These are phyloP conservation scores for Kluyveromyces nonfermentans DNA, from an alignment of 805 yeast genomes.

Conservation along the genomic window DNA sequence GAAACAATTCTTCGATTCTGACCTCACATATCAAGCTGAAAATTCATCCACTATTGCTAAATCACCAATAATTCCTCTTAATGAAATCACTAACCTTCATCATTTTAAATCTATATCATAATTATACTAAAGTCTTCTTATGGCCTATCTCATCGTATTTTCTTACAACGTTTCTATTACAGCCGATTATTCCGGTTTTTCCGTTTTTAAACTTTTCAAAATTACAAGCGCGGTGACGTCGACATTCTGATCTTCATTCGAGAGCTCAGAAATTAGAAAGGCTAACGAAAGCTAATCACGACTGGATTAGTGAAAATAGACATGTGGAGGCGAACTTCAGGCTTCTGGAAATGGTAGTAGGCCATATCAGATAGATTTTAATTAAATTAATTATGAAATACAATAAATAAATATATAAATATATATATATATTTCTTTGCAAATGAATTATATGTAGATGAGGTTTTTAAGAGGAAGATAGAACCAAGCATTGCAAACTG, in stretches of 20 bases:
- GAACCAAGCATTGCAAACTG: no score
- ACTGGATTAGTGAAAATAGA: not conserved
- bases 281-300: not conserved
- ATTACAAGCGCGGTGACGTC: not conserved
- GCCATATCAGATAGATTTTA: no score
- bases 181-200: not conserved
- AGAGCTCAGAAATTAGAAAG: not conserved
- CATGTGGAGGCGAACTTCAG: not conserved
- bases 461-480: no score
- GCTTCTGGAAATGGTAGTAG: not conserved
- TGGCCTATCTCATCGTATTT: not conserved
- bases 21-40: not conserved
- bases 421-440: no score
- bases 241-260: not conserved
- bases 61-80: not conserved
- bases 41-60: not conserved
- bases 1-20: slow-evolving; percentile 13
- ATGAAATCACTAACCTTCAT: not conserved
- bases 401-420: no score
- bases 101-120: not conserved
- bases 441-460: no score
- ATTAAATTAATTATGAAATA: no score
- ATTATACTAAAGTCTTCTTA: not conserved
- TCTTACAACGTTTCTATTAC: not conserved
- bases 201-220: not conserved